phyloP scores from a whole-genome alignment of 2,329 filamentous ascomycete species.

The Hortaea werneckii region DNA sequence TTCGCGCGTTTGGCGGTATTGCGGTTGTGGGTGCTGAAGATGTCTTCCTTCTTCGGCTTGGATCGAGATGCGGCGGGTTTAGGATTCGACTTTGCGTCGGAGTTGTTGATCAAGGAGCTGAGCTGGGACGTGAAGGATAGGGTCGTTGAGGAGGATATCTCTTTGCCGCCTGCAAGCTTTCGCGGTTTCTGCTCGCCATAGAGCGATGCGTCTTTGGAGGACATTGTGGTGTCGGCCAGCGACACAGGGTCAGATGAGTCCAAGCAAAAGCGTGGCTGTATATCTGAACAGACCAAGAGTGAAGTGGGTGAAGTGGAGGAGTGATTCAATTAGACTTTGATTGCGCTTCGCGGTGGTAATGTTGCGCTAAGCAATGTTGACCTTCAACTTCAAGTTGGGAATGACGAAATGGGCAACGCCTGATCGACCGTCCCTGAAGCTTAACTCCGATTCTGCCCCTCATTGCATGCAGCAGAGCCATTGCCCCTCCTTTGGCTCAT shows the following conservation, averaged over 20 bases:
- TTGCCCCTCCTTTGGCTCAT: background rate
- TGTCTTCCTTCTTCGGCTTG: slow-evolving; percentile 52
- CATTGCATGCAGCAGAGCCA: background rate
- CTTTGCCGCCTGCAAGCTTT: slow-evolving; percentile 48
- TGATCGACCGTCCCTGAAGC: background rate
- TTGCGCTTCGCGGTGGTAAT: no score
- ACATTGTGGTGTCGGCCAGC: slow-evolving; percentile 5
- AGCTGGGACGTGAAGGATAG: slow-evolving; percentile 85
- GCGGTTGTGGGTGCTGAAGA: slow-evolving; percentile 59
- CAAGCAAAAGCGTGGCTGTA: no score
- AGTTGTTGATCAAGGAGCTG: slow-evolving; percentile 58
- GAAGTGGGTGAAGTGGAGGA: no score
- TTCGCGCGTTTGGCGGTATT: slow-evolving; percentile 53
- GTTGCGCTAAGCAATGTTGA: no score
- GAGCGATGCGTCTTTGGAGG: slow-evolving; percentile 50
- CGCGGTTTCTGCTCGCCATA: slow-evolving; percentile 69
- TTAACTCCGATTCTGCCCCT: background rate
- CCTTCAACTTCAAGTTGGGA: background rate
- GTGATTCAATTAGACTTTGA: no score
- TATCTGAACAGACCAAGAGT: no score
- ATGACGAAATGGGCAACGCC: background rate
- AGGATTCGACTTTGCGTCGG: slow-evolving; percentile 30
- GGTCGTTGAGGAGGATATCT: slow-evolving; percentile 58
- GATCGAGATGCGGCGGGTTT: slow-evolving; percentile 36
- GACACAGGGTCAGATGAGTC: no score